Evolutionary conservation across 2,329 filamentous ascomycete species (phyloP), one percentile per base, ranked within the genome.

Genomic region (Trichoderma pleuroti): DNA sequence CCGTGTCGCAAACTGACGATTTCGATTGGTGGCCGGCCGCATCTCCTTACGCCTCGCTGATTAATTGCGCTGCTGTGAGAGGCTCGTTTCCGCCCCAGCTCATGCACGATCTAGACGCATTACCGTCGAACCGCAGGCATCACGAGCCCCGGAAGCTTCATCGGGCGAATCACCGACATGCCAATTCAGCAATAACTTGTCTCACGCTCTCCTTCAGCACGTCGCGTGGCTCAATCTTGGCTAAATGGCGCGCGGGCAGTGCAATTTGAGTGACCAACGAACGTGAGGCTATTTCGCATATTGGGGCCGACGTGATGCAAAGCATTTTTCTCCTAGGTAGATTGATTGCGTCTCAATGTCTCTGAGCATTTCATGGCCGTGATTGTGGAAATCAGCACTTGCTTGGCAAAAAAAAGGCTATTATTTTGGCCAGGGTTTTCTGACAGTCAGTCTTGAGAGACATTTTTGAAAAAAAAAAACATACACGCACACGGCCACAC

Each of bases 31-130:
- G 57, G 54, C n/a, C n/a, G 11, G 36, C 28, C 42, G 60, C 34
- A n/a, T 42, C 60, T 46, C 36, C 24, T 70, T 70, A 70, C 68
- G 68, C 68, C 36, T 34, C 59, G 78, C 79, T 80, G 78, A 80
- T 77, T 80, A 80, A 80, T 80, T 78, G 64, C 76, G 75, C 64
- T 57, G 74, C 75, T 76, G 75, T 80, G 74, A 80, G 75, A 80
- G 79, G 79, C 72, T 67, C 59, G 59, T 18, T 28, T 60, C 57
- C 12, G 54, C 60, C 62, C 68, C 61, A 39, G 52, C 32, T 32
- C 39, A 61, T 62, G 65, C 70, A 63, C 39, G 56, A 62, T 46
- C 67, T 30, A 36, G 66, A 68, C 57, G 65, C 42, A 39, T 46
- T 57, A 57, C 57, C 39, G n/a, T 61, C 21, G 56, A 54, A 16